Evolutionary conservation across 148 eudicot species (phyloP).

Genomic region (Chenopodium album): DNA sequence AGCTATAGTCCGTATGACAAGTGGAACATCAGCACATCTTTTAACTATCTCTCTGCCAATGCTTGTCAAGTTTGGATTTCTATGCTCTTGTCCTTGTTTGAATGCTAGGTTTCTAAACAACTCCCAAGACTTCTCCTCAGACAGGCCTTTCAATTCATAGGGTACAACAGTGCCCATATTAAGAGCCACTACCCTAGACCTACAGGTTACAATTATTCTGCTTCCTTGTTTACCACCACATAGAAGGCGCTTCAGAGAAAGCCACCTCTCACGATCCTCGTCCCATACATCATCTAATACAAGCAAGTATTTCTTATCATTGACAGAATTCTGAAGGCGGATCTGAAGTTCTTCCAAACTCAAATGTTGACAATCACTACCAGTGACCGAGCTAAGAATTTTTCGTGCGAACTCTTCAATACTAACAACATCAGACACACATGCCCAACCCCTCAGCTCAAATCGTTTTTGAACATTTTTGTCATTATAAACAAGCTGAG

Average conservation of each 20-base stretch:
- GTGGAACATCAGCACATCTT: constrained; percentile 11
- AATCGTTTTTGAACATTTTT: neutral
- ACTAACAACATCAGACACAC: neutral
- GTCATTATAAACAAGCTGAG: constrained; percentile 15
- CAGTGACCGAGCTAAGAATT: neutral
- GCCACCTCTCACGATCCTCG: neutral
- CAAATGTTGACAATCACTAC: neutral
- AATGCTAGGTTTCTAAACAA: neutral
- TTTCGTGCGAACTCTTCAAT: neutral
- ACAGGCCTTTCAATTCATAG: neutral
- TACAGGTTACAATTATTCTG: constrained; percentile 8
- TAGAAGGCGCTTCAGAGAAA: neutral
- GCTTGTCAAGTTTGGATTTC: neutral
- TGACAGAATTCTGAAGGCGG: neutral
- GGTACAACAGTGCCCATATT: neutral
- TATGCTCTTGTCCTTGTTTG: neutral
- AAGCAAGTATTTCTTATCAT: constrained; percentile 7
- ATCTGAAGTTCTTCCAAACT: neutral
- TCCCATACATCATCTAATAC: constrained; percentile 13
- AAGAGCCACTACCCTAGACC: neutral
- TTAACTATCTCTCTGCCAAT: constrained; percentile 1
- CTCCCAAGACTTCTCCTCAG: constrained; percentile 8
- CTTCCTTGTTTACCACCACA: neutral
- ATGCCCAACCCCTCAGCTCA: constrained; percentile 12
- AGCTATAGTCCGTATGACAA: neutral